Base-by-base conservation (phyloP, 768 basidiomycete genomes). In the Russula vinacea region DNA sequence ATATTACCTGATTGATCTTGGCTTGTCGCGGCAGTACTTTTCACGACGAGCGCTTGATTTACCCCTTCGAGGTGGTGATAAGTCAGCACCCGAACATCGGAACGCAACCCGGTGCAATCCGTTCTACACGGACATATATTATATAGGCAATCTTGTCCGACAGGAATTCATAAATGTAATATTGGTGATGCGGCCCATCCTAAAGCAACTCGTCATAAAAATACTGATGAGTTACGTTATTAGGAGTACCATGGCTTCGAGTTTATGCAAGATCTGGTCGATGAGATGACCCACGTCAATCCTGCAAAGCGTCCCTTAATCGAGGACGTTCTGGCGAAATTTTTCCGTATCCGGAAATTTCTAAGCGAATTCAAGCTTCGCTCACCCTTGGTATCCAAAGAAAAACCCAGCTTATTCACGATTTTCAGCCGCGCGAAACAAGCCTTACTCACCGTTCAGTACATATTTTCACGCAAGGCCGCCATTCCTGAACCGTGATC, bases 271-370 rank as follows among this genome's bases (percentile, higher is more conserved):
- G 50, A 26, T 39, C 44, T 71, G n/a, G 65, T 71, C 45, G 51
- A 56, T 0, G 75, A 77, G 24, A 79, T 80, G 78, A 70, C 73
- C 0, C 71, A 77, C 60, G 60, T 67, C 0, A 72, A 78, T 51
- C 76, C 77, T 0, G 50, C 62, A 6, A 72, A 73, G 52, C 74
- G 78, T 17, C 78, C 78, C 1, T 73, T 70, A 1, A 78, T 78
- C 67, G 71, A 74, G 22, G 72, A 77, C 55, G 77, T 77, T 4
- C 72, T 77, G n/a, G 44, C 64, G 17, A 72, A 71, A 6, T 77
- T 78, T 53, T 69, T 73, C 9, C 56, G 56, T 5, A 73, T 77
- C 29, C 53, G 69, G 22, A 51, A 65, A 19, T 67, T 68, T 0
- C 57, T 78, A 37, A 71, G 69, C 42, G 39, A 63, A 22, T 73